A percentile compares a stretch with the other conserved stretches of the same genome.
Evolutionary conservation across 176 grass and related monocot genomes (phyloP).

Genomic region (Panicum miliaceum): DNA sequence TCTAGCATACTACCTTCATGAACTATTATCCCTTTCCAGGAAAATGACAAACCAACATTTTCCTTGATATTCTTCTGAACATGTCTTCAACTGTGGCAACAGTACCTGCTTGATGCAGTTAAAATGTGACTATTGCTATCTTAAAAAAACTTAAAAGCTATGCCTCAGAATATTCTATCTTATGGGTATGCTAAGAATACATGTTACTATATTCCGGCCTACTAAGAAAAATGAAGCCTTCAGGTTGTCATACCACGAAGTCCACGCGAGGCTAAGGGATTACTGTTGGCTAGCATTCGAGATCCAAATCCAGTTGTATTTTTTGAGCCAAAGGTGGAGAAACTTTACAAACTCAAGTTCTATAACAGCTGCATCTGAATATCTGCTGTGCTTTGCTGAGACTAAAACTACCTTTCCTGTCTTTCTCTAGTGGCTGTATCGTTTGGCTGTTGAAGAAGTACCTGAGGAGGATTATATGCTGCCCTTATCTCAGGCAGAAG

Average conservation of each 20-base stretch:
- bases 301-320: constrained; percentile 94
- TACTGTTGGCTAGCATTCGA: constrained; percentile 84
- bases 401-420: constrained; percentile 2
- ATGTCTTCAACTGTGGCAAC: neutral
- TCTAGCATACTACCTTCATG: neutral
- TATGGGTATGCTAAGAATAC: neutral
- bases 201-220: neutral
- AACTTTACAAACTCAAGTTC: neutral
- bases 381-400: neutral
- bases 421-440: constrained; percentile 77
- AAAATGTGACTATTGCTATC: neutral
- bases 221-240: constrained; percentile 34
- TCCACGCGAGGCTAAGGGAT: constrained; percentile 85
- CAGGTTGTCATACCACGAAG: constrained; percentile 95
- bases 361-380: neutral
- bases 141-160: neutral
- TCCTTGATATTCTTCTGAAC: neutral
- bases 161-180: neutral
- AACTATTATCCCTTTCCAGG: neutral
- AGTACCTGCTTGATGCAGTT: neutral
- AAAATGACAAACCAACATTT: neutral
- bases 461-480: constrained; percentile 87
- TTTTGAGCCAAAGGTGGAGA: constrained; percentile 91
- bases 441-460: constrained; percentile 88
- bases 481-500: constrained; percentile 90